Evolutionary conservation across 257 asterid genomes (phyloP).

Genomic region (Echium plantagineum): DNA sequence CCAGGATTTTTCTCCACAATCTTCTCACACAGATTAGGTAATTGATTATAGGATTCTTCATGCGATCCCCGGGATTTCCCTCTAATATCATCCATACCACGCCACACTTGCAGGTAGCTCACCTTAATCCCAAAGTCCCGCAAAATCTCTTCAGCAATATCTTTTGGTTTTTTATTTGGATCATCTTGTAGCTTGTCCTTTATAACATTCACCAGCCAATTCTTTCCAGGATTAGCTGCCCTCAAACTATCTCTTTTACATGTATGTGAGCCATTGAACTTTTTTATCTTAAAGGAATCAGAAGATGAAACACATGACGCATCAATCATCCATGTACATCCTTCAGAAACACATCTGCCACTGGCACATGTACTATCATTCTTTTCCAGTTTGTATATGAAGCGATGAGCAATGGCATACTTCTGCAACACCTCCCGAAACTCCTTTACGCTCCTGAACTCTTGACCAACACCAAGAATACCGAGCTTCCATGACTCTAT

Average conservation of each 20-base stretch:
- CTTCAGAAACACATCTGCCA: constrained; percentile 64
- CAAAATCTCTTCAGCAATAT: constrained; percentile 67
- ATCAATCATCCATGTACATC: constrained; percentile 82
- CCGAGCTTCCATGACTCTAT: constrained; percentile 70
- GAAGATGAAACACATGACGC: constrained; percentile 73
- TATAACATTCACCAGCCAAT: constrained; percentile 67
- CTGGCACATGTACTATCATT: constrained; percentile 67
- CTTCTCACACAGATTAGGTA: constrained; percentile 61
- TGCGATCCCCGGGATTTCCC: constrained; percentile 81
- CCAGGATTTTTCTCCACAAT: constrained; percentile 64
- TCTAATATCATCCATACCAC: constrained; percentile 69
- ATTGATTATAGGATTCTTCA: constrained; percentile 57
- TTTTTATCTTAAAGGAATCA: constrained; percentile 56
- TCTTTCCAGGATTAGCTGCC: constrained; percentile 71
- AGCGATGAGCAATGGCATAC: constrained; percentile 72
- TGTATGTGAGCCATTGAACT: constrained; percentile 52
- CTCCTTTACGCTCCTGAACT: constrained; percentile 65
- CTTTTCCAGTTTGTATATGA: constrained; percentile 63
- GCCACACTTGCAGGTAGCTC: constrained; percentile 60
- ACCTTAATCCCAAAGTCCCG: constrained; percentile 63
- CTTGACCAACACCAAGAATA: constrained; percentile 73
- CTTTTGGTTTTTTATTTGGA: constrained; percentile 71
- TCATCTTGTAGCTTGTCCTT: constrained; percentile 64
- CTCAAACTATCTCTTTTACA: constrained; percentile 80
- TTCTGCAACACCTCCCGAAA: constrained; percentile 74